Conservation (phyloP, 495 filamentous ascomycete genomes). For the Aspergillus wentii region DNA sequence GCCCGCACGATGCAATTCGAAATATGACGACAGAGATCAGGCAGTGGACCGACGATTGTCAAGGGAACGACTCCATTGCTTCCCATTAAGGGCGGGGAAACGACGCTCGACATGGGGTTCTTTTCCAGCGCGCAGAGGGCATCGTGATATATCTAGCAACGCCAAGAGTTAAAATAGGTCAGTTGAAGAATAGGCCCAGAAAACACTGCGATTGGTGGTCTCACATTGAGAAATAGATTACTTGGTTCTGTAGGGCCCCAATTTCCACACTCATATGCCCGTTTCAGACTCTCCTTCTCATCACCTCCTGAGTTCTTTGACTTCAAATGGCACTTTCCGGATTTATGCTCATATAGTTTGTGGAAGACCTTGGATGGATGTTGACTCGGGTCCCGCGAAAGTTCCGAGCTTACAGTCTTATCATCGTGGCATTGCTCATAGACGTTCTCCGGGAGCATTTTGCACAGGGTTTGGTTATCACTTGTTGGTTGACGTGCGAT, state of each 20-base stretch:
- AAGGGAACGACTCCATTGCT: constrained; percentile 61
- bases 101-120: constrained; percentile 50
- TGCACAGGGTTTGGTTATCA: constrained; percentile 3
- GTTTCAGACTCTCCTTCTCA: constrained; percentile 39
- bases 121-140: constrained; percentile 56
- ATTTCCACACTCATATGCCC: constrained; percentile 55
- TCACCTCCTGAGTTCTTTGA: constrained; percentile 15
- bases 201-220: neutral
- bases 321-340: constrained; percentile 2
- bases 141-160: constrained; percentile 59
- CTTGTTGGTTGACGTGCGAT: constrained; percentile 8
- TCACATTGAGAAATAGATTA: constrained; percentile 59
- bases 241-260: constrained; percentile 62
- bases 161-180: neutral
- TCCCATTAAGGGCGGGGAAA: constrained; percentile 68
- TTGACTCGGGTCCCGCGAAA: constrained; percentile 48
- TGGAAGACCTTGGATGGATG: constrained; percentile 51
- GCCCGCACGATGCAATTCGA: constrained; percentile 71
- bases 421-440: constrained; percentile 45
- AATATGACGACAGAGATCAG: constrained; percentile 68
- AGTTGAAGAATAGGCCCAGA: neutral
- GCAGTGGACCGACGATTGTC: constrained; percentile 62
- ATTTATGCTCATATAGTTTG: constrained; percentile 36
- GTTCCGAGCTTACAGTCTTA: constrained; percentile 50
- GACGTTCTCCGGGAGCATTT: constrained; percentile 29